Conservation (phyloP, 2,329 filamentous ascomycete genomes). For the Venturia nashicola region DNA sequence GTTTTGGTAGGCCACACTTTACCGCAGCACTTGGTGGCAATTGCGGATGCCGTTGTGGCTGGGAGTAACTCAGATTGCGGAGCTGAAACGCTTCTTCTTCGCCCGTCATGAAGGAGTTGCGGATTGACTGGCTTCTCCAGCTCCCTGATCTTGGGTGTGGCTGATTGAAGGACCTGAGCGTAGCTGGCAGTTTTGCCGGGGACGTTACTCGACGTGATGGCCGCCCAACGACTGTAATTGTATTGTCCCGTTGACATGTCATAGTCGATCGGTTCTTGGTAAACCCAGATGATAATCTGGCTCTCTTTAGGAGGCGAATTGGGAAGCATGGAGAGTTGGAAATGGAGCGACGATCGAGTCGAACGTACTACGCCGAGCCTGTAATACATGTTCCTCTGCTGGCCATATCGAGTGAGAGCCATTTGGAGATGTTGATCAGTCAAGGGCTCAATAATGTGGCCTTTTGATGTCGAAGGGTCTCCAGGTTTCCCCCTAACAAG, state of each 20-base stretch:
- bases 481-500: neutral
- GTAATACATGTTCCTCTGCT: neutral
- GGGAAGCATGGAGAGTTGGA: neutral
- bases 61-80: no score
- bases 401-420: neutral
- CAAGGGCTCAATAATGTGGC: neutral
- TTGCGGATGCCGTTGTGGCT: no score
- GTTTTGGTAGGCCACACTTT: neutral
- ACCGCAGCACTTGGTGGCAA: neutral
- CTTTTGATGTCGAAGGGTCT: neutral
- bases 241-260: neutral
- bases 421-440: neutral
- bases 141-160: neutral
- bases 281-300: neutral
- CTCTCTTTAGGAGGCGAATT: neutral
- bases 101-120: neutral
- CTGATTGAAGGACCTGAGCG: neutral
- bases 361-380: neutral
- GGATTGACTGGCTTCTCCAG: neutral
- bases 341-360: neutral
- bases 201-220: neutral
- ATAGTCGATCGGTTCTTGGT: neutral
- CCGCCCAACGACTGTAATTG: neutral
- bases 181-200: neutral
- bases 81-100: neutral